phyloP scores from a whole-genome alignment of 2,329 filamentous ascomycete genomes.

The Lasiodiplodia sp. region DNA sequence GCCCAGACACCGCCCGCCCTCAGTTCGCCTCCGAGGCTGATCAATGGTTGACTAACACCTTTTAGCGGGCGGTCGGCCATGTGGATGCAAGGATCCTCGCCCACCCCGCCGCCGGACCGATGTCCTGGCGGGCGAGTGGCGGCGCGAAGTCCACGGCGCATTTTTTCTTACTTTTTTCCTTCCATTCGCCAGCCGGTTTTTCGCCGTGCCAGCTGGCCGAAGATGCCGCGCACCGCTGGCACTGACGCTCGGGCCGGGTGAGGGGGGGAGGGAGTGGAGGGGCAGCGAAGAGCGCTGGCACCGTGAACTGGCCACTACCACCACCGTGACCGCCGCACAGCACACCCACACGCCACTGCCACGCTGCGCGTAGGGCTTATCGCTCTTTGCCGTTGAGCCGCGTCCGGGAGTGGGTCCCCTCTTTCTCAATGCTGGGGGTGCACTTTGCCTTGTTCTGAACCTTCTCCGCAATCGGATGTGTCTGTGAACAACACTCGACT shows the following conservation, averaged over 20 bases:
- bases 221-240: conserved; percentile 14
- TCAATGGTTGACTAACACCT: conserved; percentile 8
- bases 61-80: conserved; percentile 3
- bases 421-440: neutral
- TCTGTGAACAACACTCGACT: neutral
- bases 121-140: conserved; percentile 12
- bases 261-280: neutral
- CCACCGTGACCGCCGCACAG: conserved; percentile 3
- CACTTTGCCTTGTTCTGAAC: neutral
- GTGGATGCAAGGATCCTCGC: conserved; percentile 18
- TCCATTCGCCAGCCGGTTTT: neutral
- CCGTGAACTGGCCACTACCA: neutral
- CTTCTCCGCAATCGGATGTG: conserved; percentile 18
- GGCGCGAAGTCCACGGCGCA: conserved; percentile 12
- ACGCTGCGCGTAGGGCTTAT: neutral
- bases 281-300: neutral
- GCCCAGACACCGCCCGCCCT: conserved; percentile 1
- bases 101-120: conserved; percentile 13
- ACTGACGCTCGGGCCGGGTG: conserved; percentile 2
- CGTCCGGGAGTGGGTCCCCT: neutral
- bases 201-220: neutral
- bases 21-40: neutral
- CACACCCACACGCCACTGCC: neutral
- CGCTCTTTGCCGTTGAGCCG: neutral
- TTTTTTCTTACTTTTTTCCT: neutral